These are phyloP conservation scores for Limnanthes douglasii DNA, from an alignment of 345 rosid genomes.

Conservation along the genomic window DNA sequence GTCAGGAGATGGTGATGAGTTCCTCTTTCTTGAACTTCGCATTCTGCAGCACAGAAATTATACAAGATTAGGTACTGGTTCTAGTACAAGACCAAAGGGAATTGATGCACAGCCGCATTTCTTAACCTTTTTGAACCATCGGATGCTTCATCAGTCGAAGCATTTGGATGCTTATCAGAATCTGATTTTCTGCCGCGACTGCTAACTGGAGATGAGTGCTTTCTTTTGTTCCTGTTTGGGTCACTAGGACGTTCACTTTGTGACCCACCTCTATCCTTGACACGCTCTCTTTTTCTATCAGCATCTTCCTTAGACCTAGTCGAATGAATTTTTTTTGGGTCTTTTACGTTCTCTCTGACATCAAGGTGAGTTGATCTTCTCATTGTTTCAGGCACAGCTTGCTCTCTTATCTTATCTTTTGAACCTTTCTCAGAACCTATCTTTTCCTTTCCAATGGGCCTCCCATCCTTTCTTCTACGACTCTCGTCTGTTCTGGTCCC, in stretches of 20 bases:
- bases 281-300: constrained; percentile 26
- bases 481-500: constrained; percentile 22
- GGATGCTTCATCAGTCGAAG: constrained; percentile 51
- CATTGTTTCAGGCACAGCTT: constrained; percentile 24
- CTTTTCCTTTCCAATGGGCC: constrained; percentile 33
- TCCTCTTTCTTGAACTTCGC: constrained; percentile 34
- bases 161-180: constrained; percentile 13
- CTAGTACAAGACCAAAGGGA: constrained; percentile 1
- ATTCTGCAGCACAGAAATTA: constrained; percentile 32
- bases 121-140: constrained; percentile 62
- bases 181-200: constrained; percentile 38
- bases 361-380: constrained; percentile 25
- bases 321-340: constrained; percentile 32
- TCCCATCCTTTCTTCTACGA: constrained; percentile 25
- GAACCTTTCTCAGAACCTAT: constrained; percentile 26
- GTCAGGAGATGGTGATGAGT: constrained; percentile 62
- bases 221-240: constrained; percentile 52
- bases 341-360: constrained; percentile 37
- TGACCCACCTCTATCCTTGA: constrained; percentile 38
- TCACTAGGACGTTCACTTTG: constrained; percentile 30
- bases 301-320: constrained; percentile 33
- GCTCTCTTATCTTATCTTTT: constrained; percentile 32
- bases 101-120: constrained; percentile 3
- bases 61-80: neutral
- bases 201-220: constrained; percentile 45